phyloP scores from a whole-genome alignment of 176 grass and related monocot genomes.

The Oryza longistaminata region DNA sequence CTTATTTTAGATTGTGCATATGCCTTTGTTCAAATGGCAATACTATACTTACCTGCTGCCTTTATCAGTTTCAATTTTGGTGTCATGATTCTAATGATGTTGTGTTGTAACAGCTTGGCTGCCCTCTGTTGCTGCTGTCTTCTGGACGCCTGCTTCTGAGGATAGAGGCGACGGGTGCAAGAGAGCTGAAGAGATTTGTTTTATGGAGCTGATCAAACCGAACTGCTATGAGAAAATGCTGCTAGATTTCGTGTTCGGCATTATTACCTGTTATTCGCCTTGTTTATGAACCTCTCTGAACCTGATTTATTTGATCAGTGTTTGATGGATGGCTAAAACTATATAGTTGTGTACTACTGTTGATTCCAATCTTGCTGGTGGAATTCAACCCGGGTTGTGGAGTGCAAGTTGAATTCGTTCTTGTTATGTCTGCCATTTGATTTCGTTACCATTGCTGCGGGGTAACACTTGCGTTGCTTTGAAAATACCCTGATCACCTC shows the following conservation, averaged over 20 bases:
- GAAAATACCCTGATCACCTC: not conserved
- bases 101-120: conserved; percentile 47
- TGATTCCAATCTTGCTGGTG: conserved; percentile 13
- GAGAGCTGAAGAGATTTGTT: not conserved
- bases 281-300: conserved; percentile 3
- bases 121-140: conserved; percentile 65
- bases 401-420: not conserved
- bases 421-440: not conserved
- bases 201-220: not conserved
- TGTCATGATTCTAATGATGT: not conserved
- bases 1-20: not conserved
- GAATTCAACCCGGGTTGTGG: conserved; percentile 13
- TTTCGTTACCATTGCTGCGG: not conserved
- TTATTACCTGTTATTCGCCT: not conserved
- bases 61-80: not conserved
- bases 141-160: conserved; percentile 62
- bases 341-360: not conserved
- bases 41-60: not conserved
- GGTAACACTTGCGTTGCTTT: not conserved
- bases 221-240: not conserved
- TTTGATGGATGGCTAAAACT: not conserved
- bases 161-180: not conserved
- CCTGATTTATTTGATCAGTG: not conserved
- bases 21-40: not conserved
- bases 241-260: conserved; percentile 2